Conservation (phyloP, 768 basidiomycete species). For the Solioccasus polychromus region DNA sequence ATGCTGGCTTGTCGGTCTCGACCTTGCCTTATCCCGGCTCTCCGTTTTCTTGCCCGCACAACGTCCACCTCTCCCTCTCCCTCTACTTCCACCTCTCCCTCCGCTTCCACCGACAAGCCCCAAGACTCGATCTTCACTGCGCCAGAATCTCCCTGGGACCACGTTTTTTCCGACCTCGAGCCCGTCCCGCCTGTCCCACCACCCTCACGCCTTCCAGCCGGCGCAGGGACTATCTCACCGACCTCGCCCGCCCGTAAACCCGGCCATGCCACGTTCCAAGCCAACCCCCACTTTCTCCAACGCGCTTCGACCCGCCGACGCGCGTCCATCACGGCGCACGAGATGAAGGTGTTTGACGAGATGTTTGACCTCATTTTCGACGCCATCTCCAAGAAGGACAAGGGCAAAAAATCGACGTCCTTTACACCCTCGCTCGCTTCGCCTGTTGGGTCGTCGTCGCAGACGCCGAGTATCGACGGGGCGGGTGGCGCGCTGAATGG, state of each 20-base stretch:
- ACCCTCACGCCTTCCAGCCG: slow-evolving; percentile 11
- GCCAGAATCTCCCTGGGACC: slow-evolving; percentile 46
- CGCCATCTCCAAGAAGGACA: slow-evolving; percentile 39
- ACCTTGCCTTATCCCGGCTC: not conserved
- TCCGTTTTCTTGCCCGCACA: not conserved
- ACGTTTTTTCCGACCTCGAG: slow-evolving; percentile 49
- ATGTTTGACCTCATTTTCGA: slow-evolving; percentile 75
- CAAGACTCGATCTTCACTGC: slow-evolving; percentile 35
- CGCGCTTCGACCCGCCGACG: slow-evolving; percentile 32
- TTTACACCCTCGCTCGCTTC: not conserved
- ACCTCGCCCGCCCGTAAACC: no score
- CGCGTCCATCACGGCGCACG: slow-evolving; percentile 66
- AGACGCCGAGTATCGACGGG: slow-evolving; percentile 17
- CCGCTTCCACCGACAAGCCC: not conserved
- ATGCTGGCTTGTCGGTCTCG: slow-evolving; percentile 23
- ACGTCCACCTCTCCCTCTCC: slow-evolving; percentile 9
- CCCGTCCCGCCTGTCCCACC: slow-evolving; percentile 26
- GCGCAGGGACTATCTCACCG: not conserved
- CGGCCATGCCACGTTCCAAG: not conserved
- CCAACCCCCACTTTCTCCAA: not conserved
- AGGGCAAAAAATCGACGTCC: no score
- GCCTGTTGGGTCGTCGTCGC: not conserved
- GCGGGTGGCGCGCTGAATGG: slow-evolving; percentile 36
- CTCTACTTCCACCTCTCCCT: no score
- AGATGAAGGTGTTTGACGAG: slow-evolving; percentile 63